Conservation (phyloP, 257 asterid species). For the Striga asiatica region DNA sequence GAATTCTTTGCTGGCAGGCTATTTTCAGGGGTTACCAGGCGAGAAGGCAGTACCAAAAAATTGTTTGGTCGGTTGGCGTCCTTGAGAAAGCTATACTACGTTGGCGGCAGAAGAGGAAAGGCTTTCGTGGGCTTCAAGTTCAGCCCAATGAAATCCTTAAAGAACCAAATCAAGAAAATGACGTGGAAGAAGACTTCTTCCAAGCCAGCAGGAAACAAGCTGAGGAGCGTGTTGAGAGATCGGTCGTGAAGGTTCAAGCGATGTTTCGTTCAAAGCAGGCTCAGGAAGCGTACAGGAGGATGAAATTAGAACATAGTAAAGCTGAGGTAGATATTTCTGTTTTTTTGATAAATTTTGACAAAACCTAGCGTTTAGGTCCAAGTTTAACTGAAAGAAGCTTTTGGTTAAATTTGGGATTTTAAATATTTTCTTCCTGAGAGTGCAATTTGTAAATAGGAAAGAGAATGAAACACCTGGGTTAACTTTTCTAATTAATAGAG, state of each 20-base stretch:
- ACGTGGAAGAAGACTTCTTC: constrained; percentile 78
- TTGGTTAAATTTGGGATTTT: not conserved
- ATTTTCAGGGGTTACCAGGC: constrained; percentile 73
- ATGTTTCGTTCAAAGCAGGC: constrained; percentile 91
- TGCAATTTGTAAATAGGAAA: not conserved
- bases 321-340: constrained; percentile 35
- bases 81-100: constrained; percentile 85
- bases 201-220: constrained; percentile 90
- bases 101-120: constrained; percentile 91
- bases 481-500: not conserved
- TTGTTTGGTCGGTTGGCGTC: constrained; percentile 86
- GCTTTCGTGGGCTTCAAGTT: constrained; percentile 82
- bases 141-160: constrained; percentile 19
- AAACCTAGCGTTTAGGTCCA: not conserved
- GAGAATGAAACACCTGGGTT: not conserved
- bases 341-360: not conserved
- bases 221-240: constrained; percentile 91
- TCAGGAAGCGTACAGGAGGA: constrained; percentile 85
- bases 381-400: not conserved
- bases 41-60: constrained; percentile 67
- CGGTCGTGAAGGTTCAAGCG: constrained; percentile 86
- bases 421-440: not conserved
- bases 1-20: constrained; percentile 31
- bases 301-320: constrained; percentile 53
- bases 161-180: constrained; percentile 37